Conservation (phyloP, 2,329 filamentous ascomycete species). For the Capronia coronata region DNA sequence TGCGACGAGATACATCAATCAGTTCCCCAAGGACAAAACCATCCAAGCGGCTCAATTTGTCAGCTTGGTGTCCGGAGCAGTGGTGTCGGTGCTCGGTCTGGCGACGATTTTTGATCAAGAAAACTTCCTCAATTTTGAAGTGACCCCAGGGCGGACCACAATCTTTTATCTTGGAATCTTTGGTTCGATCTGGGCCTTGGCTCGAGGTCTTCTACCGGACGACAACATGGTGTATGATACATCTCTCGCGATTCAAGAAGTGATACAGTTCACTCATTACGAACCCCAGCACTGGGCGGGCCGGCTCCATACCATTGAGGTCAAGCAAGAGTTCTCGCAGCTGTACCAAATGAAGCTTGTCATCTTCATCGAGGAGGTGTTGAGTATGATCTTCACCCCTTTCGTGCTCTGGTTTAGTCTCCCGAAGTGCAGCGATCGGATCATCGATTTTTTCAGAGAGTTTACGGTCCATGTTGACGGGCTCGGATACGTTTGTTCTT, state of each 20-base stretch:
- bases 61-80: constrained; percentile 77
- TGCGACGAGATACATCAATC: constrained; percentile 84
- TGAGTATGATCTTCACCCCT: constrained; percentile 88
- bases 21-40: constrained; percentile 93
- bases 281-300: constrained; percentile 82
- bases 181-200: constrained; percentile 73
- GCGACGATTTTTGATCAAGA: constrained; percentile 86
- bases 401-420: constrained; percentile 81
- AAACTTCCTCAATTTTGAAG: constrained; percentile 82
- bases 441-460: constrained; percentile 96
- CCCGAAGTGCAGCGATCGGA: constrained; percentile 79
- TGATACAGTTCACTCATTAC: constrained; percentile 90
- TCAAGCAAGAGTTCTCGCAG: constrained; percentile 80
- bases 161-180: constrained; percentile 85
- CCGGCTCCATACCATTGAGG: constrained; percentile 86
- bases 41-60: constrained; percentile 78
- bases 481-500: constrained; percentile 91
- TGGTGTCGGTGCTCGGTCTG: constrained; percentile 77
- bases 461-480: constrained; percentile 97
- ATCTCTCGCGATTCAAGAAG: constrained; percentile 77
- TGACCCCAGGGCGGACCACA: constrained; percentile 79
- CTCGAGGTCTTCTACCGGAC: constrained; percentile 75
- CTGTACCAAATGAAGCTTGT: constrained; percentile 89
- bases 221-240: constrained; percentile 88
- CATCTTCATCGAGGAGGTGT: constrained; percentile 85